Conservation (phyloP, 1,284 basidiomycete genomes). For the Pseudozyma tsukubaensis region DNA sequence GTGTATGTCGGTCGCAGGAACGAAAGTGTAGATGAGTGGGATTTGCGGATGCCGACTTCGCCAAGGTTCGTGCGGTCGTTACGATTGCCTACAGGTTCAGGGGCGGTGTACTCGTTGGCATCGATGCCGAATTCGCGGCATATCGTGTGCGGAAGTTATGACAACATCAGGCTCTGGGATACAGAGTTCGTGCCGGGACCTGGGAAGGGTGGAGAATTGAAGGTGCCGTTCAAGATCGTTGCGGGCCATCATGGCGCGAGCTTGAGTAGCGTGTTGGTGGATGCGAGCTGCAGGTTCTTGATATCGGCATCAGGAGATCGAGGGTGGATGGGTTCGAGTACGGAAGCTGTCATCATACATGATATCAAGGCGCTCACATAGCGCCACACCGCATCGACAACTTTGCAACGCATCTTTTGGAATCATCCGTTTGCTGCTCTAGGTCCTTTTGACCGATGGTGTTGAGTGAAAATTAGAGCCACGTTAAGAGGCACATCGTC, state of each 20-base stretch:
- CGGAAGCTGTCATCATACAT: constrained; percentile 63
- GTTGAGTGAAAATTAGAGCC: too few relatives aligned
- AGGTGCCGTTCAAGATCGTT: constrained; percentile 84
- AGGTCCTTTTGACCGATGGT: too few relatives aligned
- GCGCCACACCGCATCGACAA: neutral
- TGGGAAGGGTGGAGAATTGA: constrained; percentile 73
- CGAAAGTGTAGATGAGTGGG: constrained; percentile 92
- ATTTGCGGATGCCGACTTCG: constrained; percentile 72
- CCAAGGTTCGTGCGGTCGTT: constrained; percentile 77
- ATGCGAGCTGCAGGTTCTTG: constrained; percentile 84
- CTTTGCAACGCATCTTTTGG: neutral
- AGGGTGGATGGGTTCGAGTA: constrained; percentile 77
- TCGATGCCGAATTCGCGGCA: constrained; percentile 90
- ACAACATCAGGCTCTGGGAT: constrained; percentile 95
- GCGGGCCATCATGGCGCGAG: constrained; percentile 95
- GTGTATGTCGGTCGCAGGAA: constrained; percentile 92
- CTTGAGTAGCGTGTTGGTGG: constrained; percentile 88
- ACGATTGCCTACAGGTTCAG: constrained; percentile 86
- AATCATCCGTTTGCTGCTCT: too few relatives aligned
- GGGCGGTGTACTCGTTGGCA: constrained; percentile 88
- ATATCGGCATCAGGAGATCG: constrained; percentile 92
- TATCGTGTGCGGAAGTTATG: constrained; percentile 88
- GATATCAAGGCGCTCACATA: constrained; percentile 51
- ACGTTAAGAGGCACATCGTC: too few relatives aligned
- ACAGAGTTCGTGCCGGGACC: constrained; percentile 74